Evolutionary conservation across 805 yeast species (phyloP).

Genomic region (Candida arabinofermentans): DNA sequence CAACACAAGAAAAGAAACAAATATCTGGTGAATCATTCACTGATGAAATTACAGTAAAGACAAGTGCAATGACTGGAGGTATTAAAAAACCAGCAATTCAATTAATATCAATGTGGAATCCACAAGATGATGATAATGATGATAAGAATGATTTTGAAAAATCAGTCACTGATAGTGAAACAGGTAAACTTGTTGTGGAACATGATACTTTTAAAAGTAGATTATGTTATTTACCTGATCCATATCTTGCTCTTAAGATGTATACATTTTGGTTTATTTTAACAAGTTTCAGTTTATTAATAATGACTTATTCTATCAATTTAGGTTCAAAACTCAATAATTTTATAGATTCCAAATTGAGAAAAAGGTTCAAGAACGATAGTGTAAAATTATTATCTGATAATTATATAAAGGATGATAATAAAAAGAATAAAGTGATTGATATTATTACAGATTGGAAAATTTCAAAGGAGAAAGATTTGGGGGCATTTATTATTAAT

Average conservation of each 20-base stretch:
- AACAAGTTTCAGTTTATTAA: neutral
- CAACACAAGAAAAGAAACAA: conserved; percentile 1
- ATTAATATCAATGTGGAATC: conserved; percentile 56
- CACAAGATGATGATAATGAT: conserved; percentile 7
- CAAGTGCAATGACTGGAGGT: conserved; percentile 93
- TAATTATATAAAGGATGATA: conserved; percentile 1
- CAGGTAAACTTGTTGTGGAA: conserved; percentile 18
- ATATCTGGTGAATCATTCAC: conserved; percentile 9
- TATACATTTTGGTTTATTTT: conserved; percentile 13
- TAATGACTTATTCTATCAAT: no score
- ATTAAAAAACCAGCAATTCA: conserved; percentile 83
- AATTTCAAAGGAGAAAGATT: conserved; percentile 10
- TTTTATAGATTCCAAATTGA: no score
- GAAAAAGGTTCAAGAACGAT: no score
- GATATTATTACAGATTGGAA: conserved; percentile 20
- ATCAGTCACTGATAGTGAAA: conserved; percentile 17
- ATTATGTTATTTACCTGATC: conserved; percentile 30
- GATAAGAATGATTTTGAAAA: conserved; percentile 1
- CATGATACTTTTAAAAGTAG: conserved; percentile 26
- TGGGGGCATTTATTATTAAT: conserved; percentile 13
- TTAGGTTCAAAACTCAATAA: no score
- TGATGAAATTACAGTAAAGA: conserved; percentile 78
- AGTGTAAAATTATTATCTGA: neutral
- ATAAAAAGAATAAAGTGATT: conserved; percentile 6
- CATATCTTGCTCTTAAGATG: conserved; percentile 18